A percentile compares a stretch with the other conserved stretches of the same genome.
These are phyloP conservation scores for Prinsepia uniflora DNA, from an alignment of 306 rosid species.

Conservation along the genomic window DNA sequence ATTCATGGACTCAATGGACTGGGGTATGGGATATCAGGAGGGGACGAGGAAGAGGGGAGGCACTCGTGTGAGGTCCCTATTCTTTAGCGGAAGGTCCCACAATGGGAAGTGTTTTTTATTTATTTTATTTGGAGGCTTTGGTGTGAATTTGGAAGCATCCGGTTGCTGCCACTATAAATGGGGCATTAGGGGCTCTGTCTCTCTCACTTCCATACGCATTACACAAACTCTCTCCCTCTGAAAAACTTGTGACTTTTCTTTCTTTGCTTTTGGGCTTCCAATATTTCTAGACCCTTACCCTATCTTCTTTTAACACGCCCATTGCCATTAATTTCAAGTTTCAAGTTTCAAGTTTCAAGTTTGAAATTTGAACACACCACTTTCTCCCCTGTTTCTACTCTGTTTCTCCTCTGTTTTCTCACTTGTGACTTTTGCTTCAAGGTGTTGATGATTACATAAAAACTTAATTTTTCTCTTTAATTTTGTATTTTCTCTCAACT, in stretches of 20 bases:
- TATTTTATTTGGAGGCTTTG: slow-evolving; percentile 12
- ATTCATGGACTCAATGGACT: slow-evolving; percentile 36
- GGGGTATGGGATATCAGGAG: slow-evolving; percentile 31
- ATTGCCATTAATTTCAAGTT: too few species aligned
- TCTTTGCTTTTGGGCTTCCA: not conserved
- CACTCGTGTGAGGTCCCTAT: not conserved
- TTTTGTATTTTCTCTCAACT: not conserved
- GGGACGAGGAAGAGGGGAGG: too few species aligned
- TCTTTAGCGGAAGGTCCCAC: slow-evolving; percentile 30
- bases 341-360: too few species aligned
- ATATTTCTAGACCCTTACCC: too few species aligned
- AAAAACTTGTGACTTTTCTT: slow-evolving; percentile 4
- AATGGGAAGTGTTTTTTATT: too few species aligned
- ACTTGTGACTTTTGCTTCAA: not conserved
- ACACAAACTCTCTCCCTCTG: not conserved
- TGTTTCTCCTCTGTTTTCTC: not conserved
- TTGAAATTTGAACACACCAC: slow-evolving; percentile 5
- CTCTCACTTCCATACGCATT: slow-evolving; percentile 37
- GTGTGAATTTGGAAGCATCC: slow-evolving; percentile 31
- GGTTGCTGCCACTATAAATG: slow-evolving; percentile 52
- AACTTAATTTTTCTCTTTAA: not conserved
- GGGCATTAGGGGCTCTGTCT: slow-evolving; percentile 26
- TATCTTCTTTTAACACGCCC: too few species aligned
- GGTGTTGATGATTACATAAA: slow-evolving; percentile 11
- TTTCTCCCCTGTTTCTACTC: slow-evolving; percentile 10